Evolutionary conservation across 2,329 filamentous ascomycete species (phyloP).

Genomic region (Cladosporium colombiae): DNA sequence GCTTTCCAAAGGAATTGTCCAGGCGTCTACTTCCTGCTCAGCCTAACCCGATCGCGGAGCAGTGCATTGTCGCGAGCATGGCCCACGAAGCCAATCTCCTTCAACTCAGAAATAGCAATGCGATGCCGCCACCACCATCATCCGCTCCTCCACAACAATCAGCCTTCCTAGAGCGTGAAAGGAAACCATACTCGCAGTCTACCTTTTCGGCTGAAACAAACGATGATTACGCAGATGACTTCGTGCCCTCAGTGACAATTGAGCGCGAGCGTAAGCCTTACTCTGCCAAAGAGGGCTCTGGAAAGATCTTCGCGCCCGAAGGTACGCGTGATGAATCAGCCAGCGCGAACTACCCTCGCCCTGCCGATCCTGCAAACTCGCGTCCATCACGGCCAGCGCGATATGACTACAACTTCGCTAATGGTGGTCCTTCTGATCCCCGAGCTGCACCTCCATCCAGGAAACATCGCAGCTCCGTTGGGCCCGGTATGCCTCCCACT

Average conservation of each 20-base stretch:
- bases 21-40: slow-evolving; percentile 68
- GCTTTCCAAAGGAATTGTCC: slow-evolving; percentile 77
- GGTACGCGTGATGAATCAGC: slow-evolving; percentile 8
- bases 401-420: neutral
- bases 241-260: slow-evolving; percentile 52
- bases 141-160: slow-evolving; percentile 28
- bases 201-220: slow-evolving; percentile 33
- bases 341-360: slow-evolving; percentile 13
- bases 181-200: slow-evolving; percentile 42
- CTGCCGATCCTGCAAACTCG: neutral
- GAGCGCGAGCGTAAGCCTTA: slow-evolving; percentile 69
- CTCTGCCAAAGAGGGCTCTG: slow-evolving; percentile 58
- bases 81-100: slow-evolving; percentile 45
- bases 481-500: slow-evolving; percentile 24
- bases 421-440: neutral
- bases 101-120: slow-evolving; percentile 42
- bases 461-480: slow-evolving; percentile 27
- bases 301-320: slow-evolving; percentile 52
- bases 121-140: slow-evolving; percentile 36
- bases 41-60: slow-evolving; percentile 59
- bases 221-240: slow-evolving; percentile 39
- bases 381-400: neutral
- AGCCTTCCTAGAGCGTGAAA: slow-evolving; percentile 40
- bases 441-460: slow-evolving; percentile 23
- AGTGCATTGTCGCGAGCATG: slow-evolving; percentile 57